Evolutionary conservation across 2,329 filamentous ascomycete genomes (phyloP).

Genomic region (Chaetomiaceae sp.): DNA sequence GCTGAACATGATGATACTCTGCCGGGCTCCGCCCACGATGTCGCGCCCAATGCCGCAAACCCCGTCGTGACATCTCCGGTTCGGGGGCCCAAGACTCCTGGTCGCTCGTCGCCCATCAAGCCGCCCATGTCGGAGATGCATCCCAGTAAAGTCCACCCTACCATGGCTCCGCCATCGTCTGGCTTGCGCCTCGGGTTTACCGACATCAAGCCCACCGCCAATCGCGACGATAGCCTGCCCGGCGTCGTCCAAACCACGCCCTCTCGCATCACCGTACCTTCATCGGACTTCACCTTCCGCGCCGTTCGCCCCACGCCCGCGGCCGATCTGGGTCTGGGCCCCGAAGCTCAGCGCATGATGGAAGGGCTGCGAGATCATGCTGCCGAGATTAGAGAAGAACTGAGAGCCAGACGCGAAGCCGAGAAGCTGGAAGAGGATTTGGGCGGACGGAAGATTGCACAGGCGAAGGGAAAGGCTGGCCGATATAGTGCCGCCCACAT

Average conservation of each 20-base stretch:
- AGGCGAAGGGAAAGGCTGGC: constrained; percentile 69
- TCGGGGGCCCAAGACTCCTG: constrained; percentile 52
- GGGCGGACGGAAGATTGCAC: constrained; percentile 66
- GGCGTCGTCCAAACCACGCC: constrained; percentile 56
- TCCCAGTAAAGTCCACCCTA: constrained; percentile 74
- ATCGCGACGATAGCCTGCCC: constrained; percentile 39
- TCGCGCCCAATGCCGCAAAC: constrained; percentile 25
- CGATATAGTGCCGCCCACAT: constrained; percentile 84
- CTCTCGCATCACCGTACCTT: constrained; percentile 52
- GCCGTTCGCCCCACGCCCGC: constrained; percentile 44
- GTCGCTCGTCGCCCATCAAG: constrained; percentile 60
- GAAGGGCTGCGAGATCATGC: constrained; percentile 68
- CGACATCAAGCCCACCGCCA: constrained; percentile 60
- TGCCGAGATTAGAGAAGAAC: constrained; percentile 63
- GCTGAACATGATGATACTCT: constrained; percentile 41
- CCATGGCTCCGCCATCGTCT: constrained; percentile 71
- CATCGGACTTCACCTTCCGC: constrained; percentile 63
- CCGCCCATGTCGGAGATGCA: constrained; percentile 83
- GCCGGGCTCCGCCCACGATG: constrained; percentile 14
- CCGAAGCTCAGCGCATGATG: constrained; percentile 58
- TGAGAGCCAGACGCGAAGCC: constrained; percentile 58
- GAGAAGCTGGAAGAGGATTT: constrained; percentile 44
- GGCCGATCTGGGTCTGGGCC: constrained; percentile 52
- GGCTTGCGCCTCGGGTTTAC: constrained; percentile 78
- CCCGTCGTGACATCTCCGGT: constrained; percentile 35